Evolutionary conservation across 2,329 filamentous ascomycete species (phyloP).

Genomic region (Myriosclerotinia duriaeana): DNA sequence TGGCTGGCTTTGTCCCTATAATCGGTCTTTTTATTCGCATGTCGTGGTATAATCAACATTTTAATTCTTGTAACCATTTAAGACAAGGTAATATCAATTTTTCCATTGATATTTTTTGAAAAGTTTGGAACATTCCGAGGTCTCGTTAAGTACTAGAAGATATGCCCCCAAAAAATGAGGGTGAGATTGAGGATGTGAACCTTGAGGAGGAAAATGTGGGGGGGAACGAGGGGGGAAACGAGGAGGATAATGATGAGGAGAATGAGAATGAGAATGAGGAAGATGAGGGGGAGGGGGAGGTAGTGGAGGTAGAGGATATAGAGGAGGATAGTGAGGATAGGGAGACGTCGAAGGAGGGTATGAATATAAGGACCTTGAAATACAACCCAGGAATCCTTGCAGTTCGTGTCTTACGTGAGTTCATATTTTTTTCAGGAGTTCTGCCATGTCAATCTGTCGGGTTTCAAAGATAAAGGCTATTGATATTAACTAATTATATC

Average conservation of each 20-base stretch:
- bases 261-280: not conserved
- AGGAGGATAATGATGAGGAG: not conserved
- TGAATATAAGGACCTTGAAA: not conserved
- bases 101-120: not conserved
- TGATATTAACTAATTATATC: not conserved
- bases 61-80: not conserved
- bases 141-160: not conserved
- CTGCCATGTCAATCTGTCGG: not conserved
- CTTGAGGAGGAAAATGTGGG: too few species aligned
- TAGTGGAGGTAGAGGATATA: not conserved
- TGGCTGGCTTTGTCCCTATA: constrained; percentile 3
- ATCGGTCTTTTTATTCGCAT: not conserved
- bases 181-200: not conserved
- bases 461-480: not conserved
- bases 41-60: not conserved
- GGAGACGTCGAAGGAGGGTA: too few species aligned
- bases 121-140: not conserved
- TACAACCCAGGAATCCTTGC: not conserved
- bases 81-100: not conserved
- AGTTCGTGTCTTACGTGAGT: constrained; percentile 5
- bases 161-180: not conserved
- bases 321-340: too few species aligned
- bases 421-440: not conserved
- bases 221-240: too few species aligned
- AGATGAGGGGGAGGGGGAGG: not conserved